These are phyloP conservation scores for Moricandia moricandioides DNA, from an alignment of 345 rosid species.

Conservation along the genomic window DNA sequence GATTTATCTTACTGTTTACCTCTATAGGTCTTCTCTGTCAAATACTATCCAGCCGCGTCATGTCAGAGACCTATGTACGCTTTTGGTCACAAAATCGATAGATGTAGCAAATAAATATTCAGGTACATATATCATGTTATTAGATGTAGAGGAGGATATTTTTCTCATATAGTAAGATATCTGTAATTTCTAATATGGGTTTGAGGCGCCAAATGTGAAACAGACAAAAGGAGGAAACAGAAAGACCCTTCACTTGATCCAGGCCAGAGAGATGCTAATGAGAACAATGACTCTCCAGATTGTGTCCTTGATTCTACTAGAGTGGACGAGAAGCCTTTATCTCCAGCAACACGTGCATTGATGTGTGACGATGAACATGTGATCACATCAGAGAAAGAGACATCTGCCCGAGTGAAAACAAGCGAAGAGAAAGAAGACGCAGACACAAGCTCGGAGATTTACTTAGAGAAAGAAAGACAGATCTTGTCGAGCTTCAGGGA, in stretches of 20 bases:
- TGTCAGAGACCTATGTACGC: slow-evolving; percentile 57
- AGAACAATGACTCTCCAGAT: slow-evolving; percentile 30
- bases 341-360: slow-evolving; percentile 58
- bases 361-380: slow-evolving; percentile 64
- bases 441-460: slow-evolving; percentile 39
- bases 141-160: not conserved
- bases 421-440: slow-evolving; percentile 26
- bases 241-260: slow-evolving; percentile 29
- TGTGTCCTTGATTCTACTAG: slow-evolving; percentile 29
- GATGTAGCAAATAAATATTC: slow-evolving; percentile 44
- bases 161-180: slow-evolving; percentile 4
- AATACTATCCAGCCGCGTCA: slow-evolving; percentile 51
- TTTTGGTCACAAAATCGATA: slow-evolving; percentile 49
- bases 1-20: slow-evolving; percentile 10
- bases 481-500: slow-evolving; percentile 51
- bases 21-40: slow-evolving; percentile 59
- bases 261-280: slow-evolving; percentile 29
- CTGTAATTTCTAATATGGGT: slow-evolving; percentile 4
- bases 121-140: slow-evolving; percentile 41
- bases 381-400: slow-evolving; percentile 30
- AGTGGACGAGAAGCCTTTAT: slow-evolving; percentile 36
- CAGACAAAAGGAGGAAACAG: slow-evolving; percentile 6
- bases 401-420: slow-evolving; percentile 18
- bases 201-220: slow-evolving; percentile 8
- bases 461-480: slow-evolving; percentile 55